Base-by-base conservation (phyloP, 768 basidiomycete species). In the Boletales sp. region DNA sequence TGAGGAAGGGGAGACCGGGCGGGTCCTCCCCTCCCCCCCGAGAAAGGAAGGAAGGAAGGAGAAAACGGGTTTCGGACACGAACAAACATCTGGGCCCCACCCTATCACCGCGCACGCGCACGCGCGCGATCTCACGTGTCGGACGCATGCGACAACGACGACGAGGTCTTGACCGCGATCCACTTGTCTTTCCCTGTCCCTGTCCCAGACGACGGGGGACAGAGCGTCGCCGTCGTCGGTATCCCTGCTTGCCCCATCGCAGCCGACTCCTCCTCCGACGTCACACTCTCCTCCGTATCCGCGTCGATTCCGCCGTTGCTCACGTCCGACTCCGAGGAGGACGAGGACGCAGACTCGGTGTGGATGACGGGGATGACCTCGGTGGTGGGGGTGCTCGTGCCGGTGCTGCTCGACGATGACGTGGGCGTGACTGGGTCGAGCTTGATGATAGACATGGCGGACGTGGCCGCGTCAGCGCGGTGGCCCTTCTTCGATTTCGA, bases 201-300 rank as follows among this genome's bases (percentile, higher is more conserved):
- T n/a, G n/a, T n/a, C n/a, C n/a, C n/a, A n/a, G 24, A 27, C 24
- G 24, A 27, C 24, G 7, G 7, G 5, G 24, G 24, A 27, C 24
- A 27, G 7, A 6, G 24, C 24, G 24, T 27, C 24, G 5, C 6
- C 24, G 24, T 27, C 21, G 21, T 4, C 21, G n/a, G n/a, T n/a
- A n/a, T n/a, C n/a, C n/a, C n/a, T n/a, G 21, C 21, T 21, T 21
- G 24, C 24, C 24, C 24, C 24, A 27, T 6, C 24, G 24, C 24
- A 5, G n/a, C n/a, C n/a, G 64, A 62, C 60, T 87, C 80, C 49
- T 77, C 87, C 58, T 89, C 87, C 31, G 86, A 87, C 4, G 86
- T 84, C 55, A 85, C 71, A 60, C 85, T 87, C 61, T 84, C 85
- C 66, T 90, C 87, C 19, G 80, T 80, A 60, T 90, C 88, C 8